Evolutionary conservation across 257 asterid species (phyloP).

Genomic region (Verbascum thapsus): DNA sequence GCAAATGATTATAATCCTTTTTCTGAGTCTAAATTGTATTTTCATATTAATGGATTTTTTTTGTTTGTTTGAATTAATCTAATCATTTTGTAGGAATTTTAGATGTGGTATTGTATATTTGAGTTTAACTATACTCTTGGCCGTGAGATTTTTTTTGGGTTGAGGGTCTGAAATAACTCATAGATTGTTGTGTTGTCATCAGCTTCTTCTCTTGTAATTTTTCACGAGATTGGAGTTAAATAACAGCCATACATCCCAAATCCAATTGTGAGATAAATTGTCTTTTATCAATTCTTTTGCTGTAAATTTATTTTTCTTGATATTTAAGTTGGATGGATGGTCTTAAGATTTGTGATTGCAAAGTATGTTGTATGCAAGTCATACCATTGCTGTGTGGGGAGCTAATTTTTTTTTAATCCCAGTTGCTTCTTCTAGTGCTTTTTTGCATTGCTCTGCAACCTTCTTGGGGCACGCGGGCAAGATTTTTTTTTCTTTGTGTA

Average conservation of each 20-base stretch:
- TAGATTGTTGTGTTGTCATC: slow-evolving; percentile 46
- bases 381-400: too few species aligned
- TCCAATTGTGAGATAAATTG: not conserved
- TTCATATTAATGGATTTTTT: not conserved
- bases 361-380: too few species aligned
- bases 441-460: too few species aligned
- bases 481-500: too few species aligned
- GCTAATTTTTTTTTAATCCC: too few species aligned
- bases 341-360: too few species aligned
- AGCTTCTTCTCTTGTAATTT: slow-evolving; percentile 42
- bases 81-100: too few species aligned
- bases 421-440: too few species aligned
- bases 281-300: too few species aligned
- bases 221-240: slow-evolving; percentile 63
- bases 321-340: too few species aligned
- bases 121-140: slow-evolving; percentile 73
- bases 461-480: too few species aligned
- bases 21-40: slow-evolving; percentile 39
- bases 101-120: not conserved
- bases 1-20: slow-evolving; percentile 37
- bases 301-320: too few species aligned
- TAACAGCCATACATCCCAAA: slow-evolving; percentile 49
- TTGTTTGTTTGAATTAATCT: not conserved
- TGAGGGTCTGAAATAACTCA: slow-evolving; percentile 72
- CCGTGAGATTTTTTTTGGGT: slow-evolving; percentile 28